Evolutionary conservation across 129 eudicot species (phyloP), one percentile per base, ranked within the genome.

Genomic region (Apium graveolens): DNA sequence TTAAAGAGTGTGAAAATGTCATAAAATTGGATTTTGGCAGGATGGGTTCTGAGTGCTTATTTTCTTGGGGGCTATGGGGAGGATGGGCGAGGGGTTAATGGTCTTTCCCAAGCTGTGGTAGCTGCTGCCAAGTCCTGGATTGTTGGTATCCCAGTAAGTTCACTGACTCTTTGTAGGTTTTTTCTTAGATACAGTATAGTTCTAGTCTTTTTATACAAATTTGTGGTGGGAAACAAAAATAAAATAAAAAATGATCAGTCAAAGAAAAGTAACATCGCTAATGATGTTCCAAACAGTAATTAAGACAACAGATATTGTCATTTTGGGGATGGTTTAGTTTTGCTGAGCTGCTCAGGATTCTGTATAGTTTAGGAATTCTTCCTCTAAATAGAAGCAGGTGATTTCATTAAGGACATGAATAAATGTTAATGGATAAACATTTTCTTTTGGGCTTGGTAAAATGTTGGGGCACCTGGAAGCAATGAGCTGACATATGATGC

Each of bases 1-100:
- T 29, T 46, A 2, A 18, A 74, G 57, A 42, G 41, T 10, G 42
- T 62, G n/a, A 43, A 75, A 34, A 43, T n/a, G 70, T 26, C 31
- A 34, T 62, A 60, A 29, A 74, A 38, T 78, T 55, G 76, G 39
- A 16, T 68, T 45, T 77, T 86, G 78, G 80, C 83, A 95, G 99
- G 99, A 29, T 95, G 99, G 97, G 84, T 95, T 79, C 74, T 95
- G 82, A 84, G 99, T 81, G 97, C 97, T 27, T 91, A 95, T 80
- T 92, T 95, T 27, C 94, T 95, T 29, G 99, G 99, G 46, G 99
- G 96, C 34, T 95, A 82, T 71, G 87, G 90, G 14, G 90, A 91
- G 60, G 96, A 95, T 78, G 97, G 97, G 20, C 84, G 92, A 27
- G 96, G 98, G 18, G 81, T 85, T 86, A 95, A 91, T 70, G 97